Percentiles rank a stretch among this genome's conserved stretches.
Evolutionary conservation across 2,329 filamentous ascomycete species (phyloP).

Genomic region (Cladosporium halotolerans): DNA sequence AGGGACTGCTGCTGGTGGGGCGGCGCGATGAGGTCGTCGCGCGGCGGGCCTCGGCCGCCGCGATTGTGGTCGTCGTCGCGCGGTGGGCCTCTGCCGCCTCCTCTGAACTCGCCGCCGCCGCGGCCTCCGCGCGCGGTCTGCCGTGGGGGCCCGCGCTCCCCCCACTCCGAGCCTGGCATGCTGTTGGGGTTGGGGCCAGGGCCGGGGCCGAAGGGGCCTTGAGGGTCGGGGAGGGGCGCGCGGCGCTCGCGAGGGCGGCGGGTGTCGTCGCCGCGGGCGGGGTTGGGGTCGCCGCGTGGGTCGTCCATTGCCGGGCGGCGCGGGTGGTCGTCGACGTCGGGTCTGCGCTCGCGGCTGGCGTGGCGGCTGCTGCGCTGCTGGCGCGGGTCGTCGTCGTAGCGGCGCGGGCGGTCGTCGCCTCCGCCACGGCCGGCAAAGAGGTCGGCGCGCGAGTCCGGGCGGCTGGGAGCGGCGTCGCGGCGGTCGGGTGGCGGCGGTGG

Average conservation of each 20-base stretch:
- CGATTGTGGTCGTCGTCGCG: constrained; percentile 16
- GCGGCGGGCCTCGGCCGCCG: constrained; percentile 15
- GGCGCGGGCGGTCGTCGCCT: constrained; percentile 16
- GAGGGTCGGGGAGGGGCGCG: constrained; percentile 12
- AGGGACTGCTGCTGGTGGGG: background rate
- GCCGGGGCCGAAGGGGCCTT: constrained; percentile 1
- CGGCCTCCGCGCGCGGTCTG: constrained; percentile 1
- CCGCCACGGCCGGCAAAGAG: constrained; percentile 18
- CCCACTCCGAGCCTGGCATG: constrained; percentile 15
- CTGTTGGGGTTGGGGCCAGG: background rate
- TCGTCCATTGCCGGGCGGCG: constrained; percentile 19
- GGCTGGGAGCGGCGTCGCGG: constrained; percentile 11
- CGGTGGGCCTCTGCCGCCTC: constrained; percentile 3
- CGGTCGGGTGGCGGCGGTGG: constrained; percentile 19
- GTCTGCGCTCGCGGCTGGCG: constrained; percentile 22
- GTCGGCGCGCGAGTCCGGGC: constrained; percentile 13
- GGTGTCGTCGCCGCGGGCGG: constrained; percentile 21
- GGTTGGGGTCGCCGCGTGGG: constrained; percentile 18
- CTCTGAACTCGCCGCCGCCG: constrained; percentile 3
- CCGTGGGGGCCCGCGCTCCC: constrained; percentile 15
- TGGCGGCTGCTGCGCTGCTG: constrained; percentile 22
- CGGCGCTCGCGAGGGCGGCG: constrained; percentile 18
- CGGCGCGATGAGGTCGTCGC: constrained; percentile 16
- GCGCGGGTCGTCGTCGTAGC: constrained; percentile 19
- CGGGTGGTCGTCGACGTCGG: constrained; percentile 16